Percentiles rank a stretch among this genome's conserved stretches.
Conservation (phyloP, 169 alveolate genomes). For the Plasmodium coatneyi region DNA sequence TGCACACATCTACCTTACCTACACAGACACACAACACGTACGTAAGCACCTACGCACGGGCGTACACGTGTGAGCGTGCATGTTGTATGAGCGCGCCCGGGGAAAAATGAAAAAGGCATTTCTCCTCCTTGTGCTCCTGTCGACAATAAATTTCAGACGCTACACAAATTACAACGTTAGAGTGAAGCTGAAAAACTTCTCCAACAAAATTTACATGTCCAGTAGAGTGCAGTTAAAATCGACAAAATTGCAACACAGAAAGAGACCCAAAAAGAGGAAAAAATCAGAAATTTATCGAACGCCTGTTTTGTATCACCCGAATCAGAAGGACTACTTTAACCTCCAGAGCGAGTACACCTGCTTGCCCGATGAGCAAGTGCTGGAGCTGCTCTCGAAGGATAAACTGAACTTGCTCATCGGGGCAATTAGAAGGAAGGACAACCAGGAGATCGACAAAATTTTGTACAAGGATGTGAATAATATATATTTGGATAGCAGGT, state of each 20-base stretch:
- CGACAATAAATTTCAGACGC: slow-evolving; percentile 20
- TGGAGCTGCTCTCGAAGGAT: slow-evolving; percentile 58
- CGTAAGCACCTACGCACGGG: neutral
- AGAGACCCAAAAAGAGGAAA: slow-evolving; percentile 70
- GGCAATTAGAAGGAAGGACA: slow-evolving; percentile 58
- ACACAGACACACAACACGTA: neutral
- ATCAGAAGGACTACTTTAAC: slow-evolving; percentile 67
- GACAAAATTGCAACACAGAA: slow-evolving; percentile 71
- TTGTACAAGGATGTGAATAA: slow-evolving; percentile 60
- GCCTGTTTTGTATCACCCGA: slow-evolving; percentile 72
- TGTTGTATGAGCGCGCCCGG: neutral
- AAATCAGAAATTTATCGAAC: slow-evolving; percentile 71
- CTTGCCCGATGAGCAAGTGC: slow-evolving; percentile 45
- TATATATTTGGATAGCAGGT: slow-evolving; percentile 47
- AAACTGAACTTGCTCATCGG: slow-evolving; percentile 18
- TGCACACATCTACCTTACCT: neutral
- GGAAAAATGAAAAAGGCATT: slow-evolving; percentile 55
- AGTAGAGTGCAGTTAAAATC: slow-evolving; percentile 73
- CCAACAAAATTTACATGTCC: slow-evolving; percentile 64
- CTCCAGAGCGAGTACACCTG: slow-evolving; percentile 72
- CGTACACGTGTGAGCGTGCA: too few relatives aligned
- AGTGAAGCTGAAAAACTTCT: slow-evolving; percentile 12
- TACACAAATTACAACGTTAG: slow-evolving; percentile 45
- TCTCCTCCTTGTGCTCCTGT: slow-evolving; percentile 12
- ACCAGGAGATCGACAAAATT: slow-evolving; percentile 33